Evolutionary conservation across 2,329 filamentous ascomycete genomes (phyloP), one percentile per base, ranked within the genome.

Genomic region (Colletotrichum zoysiae): DNA sequence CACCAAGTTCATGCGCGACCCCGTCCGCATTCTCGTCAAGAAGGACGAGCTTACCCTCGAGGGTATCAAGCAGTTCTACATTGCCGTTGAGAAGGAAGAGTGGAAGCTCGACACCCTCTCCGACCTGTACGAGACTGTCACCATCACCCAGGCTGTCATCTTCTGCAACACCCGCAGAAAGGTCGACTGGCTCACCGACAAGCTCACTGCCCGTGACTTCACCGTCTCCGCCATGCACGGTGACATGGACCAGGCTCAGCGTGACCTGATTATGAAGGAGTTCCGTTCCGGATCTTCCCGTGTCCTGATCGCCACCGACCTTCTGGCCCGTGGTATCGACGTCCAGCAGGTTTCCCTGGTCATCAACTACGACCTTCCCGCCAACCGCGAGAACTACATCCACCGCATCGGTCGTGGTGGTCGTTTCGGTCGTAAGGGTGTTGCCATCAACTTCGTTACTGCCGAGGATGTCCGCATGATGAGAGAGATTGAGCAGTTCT

Each of bases 161-260:
- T 99, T 99, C 93, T 99, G 96, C 92, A 99, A 99, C 92, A 99
- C 96, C 82, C 93, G 96, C 85, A 93, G 95, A 90, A 99, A 99
- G 95, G 96, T 99, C 81, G 96, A 99, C 89, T 99, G 96, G 96
- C 93, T 99, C 79, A 98, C 96, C 78, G 95, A 98, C 87, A 98
- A 98, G 92, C 95, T 99, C 83, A 97, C 94, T 79, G 93, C 93
- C 79, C 94, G 95, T 88, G 95, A 99, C 87, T 99, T 99, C 89
- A 98, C 96, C 75, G 96, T 99, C 84, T 98, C 95, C 50, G 95
- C 95, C 86, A 98, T 99, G 96, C 96, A 99, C 90, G 96, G 96
- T 84, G 96, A 99, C 82, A 99, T 99, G 96, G 95, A 97, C 85
- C 95, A 98, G 88, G 87, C 86, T 80, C 95, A 98, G 89, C 95